Percentiles rank a stretch among this genome's conserved stretches.
Conservation (phyloP, 768 basidiomycete genomes). For the Mycena vitilis region DNA sequence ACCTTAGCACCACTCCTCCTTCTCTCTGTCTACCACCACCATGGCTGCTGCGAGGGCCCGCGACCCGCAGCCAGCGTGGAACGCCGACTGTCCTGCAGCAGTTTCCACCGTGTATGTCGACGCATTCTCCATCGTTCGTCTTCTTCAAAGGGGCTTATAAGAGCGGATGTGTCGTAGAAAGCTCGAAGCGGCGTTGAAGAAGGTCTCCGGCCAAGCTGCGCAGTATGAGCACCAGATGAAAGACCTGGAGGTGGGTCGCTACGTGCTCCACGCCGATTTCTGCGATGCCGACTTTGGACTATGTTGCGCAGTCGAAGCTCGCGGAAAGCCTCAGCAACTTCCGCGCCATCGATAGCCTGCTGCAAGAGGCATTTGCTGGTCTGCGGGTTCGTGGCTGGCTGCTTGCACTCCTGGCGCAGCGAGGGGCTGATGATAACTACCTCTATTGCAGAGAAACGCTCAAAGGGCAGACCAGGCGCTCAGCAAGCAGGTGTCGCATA, state of each 20-base stretch:
- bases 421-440: neutral
- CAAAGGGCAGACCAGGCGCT: conserved; percentile 71
- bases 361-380: conserved; percentile 71
- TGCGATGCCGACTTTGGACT: neutral
- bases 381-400: conserved; percentile 60
- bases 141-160: neutral
- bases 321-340: conserved; percentile 81
- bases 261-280: conserved; percentile 1
- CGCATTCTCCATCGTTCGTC: too few relatives aligned
- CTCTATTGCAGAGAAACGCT: conserved; percentile 60
- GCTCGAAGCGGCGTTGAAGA: conserved; percentile 60
- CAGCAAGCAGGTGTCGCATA: conserved; percentile 69
- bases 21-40: conserved; percentile 17
- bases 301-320: conserved; percentile 63
- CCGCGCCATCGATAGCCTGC: conserved; percentile 74
- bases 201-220: conserved; percentile 58
- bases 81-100: conserved; percentile 33
- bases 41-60: conserved; percentile 28
- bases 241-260: conserved; percentile 63
- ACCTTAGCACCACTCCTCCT: neutral
- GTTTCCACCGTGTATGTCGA: conserved; percentile 23
- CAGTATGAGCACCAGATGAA: conserved; percentile 70
- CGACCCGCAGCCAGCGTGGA: conserved; percentile 9
- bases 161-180: conserved; percentile 43
- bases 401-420: neutral